Base-by-base conservation (phyloP, 2,329 filamentous ascomycete species). In the Penicillium sp. region DNA sequence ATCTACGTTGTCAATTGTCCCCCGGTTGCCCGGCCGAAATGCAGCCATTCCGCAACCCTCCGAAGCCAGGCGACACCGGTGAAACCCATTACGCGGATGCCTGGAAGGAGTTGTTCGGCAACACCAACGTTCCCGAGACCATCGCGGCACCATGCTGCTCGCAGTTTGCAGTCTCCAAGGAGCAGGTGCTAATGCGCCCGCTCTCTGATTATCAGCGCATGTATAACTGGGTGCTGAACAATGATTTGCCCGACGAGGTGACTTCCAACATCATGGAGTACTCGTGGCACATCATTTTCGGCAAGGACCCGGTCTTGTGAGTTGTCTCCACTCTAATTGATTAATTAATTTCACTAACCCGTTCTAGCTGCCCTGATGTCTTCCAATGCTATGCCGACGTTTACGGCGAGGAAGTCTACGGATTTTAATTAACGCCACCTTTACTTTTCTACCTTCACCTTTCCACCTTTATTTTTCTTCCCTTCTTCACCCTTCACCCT, bases 251-350 rank as follows among this genome's bases (percentile, higher is more conserved):
- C 2, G 82, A 86, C 64, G 76, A 77, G 22, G 67, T 81, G 27
- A 83, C 79, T 33, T 83, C 84, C 2, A 75, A 84, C 26, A 79
- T 87, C 6, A 78, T 85, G 64, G 85, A 88, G 67, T 87, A 85
- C 65, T 72, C 83, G 12, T 88, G 85, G 85, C 85, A 87, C 64
- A 79, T 83, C 69, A 75, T 78, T 69, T 81, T 75, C 56, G 69
- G 71, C 42, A 67, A 69, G 60, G 66, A 69, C 1, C 65, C 73
- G 25, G 64, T 75, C 22, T 69, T 70, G 71, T 75, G 54, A 64
- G 70, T 66, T 29, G 20, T 6, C 15, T 15, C 25, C 1, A 23
- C 29, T 26, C 15, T 15, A 18, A 18, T 18, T 45, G 6, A 40
- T 20, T 63, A 51, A 60, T 43, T 43, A 8, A 14, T 35, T 41